A percentile compares a stretch with the other conserved stretches of the same genome.
Evolutionary conservation across 768 basidiomycete genomes (phyloP).

Genomic region (Amanita subjunquillea): DNA sequence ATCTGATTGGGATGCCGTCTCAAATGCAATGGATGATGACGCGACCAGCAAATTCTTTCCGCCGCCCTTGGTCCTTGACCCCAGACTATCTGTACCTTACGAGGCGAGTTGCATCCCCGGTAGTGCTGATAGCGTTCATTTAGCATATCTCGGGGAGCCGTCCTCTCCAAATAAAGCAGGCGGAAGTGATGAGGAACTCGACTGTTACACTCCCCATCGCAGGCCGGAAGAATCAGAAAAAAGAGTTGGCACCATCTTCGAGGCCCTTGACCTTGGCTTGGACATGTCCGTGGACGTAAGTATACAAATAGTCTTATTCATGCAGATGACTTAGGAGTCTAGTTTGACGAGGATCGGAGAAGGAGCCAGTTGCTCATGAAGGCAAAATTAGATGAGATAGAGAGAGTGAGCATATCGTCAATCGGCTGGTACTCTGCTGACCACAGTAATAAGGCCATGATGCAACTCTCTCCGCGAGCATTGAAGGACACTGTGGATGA

Average conservation of each 20-base stretch:
- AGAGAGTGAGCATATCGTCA: constrained; percentile 33
- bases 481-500: constrained; percentile 30
- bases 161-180: constrained; percentile 9
- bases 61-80: constrained; percentile 45
- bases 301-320: constrained; percentile 7
- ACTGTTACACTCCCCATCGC: constrained; percentile 20
- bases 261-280: constrained; percentile 40
- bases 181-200: constrained; percentile 27
- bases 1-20: constrained; percentile 20
- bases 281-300: constrained; percentile 35
- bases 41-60: constrained; percentile 35
- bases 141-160: constrained; percentile 34
- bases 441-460: constrained; percentile 36
- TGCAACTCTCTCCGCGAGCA: constrained; percentile 54
- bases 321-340: neutral
- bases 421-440: neutral
- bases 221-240: constrained; percentile 32
- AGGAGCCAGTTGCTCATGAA: constrained; percentile 69
- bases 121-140: constrained; percentile 23
- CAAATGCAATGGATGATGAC: constrained; percentile 10
- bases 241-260: constrained; percentile 39
- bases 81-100: constrained; percentile 24
- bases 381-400: constrained; percentile 71
- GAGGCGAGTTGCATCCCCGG: constrained; percentile 25
- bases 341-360: constrained; percentile 67